These are phyloP conservation scores for Leishmania lainsoni DNA, from an alignment of 208 protist species.

Conservation along the genomic window DNA sequence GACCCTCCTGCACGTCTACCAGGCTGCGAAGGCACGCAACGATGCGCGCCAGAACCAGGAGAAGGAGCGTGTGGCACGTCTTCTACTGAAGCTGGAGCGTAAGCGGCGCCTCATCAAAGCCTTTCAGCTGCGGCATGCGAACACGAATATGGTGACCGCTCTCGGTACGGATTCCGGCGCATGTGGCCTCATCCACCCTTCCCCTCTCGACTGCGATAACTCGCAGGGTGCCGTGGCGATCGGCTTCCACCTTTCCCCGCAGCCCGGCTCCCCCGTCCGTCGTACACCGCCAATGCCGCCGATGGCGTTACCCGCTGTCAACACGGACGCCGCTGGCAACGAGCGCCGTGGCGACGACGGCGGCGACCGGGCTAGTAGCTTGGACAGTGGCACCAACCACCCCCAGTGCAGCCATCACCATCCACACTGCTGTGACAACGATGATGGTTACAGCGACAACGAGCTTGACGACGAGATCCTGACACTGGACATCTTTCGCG, in stretches of 20 bases:
- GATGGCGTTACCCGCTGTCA: slow-evolving; percentile 26
- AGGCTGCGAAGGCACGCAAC: slow-evolving; percentile 42
- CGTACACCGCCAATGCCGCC: slow-evolving; percentile 28
- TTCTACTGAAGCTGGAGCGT: slow-evolving; percentile 31
- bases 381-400: slow-evolving; percentile 9
- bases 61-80: slow-evolving; percentile 21
- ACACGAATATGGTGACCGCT: not conserved
- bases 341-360: slow-evolving; percentile 11
- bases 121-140: slow-evolving; percentile 20
- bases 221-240: slow-evolving; percentile 8
- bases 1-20: slow-evolving; percentile 58
- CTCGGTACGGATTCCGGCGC: slow-evolving; percentile 1
- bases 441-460: slow-evolving; percentile 27
- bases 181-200: slow-evolving; percentile 10
- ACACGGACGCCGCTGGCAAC: not conserved
- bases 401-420: not conserved
- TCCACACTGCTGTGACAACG: not conserved
- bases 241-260: slow-evolving; percentile 19
- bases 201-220: slow-evolving; percentile 18
- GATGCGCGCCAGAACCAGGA: slow-evolving; percentile 25
- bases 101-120: slow-evolving; percentile 30
- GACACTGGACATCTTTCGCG: slow-evolving; percentile 26
- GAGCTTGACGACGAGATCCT: slow-evolving; percentile 27
- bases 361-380: slow-evolving; percentile 3
- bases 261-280: slow-evolving; percentile 21